Percentiles rank a stretch among this genome's conserved stretches.
Conservation (phyloP, 805 yeast genomes). For the Candida orba region DNA sequence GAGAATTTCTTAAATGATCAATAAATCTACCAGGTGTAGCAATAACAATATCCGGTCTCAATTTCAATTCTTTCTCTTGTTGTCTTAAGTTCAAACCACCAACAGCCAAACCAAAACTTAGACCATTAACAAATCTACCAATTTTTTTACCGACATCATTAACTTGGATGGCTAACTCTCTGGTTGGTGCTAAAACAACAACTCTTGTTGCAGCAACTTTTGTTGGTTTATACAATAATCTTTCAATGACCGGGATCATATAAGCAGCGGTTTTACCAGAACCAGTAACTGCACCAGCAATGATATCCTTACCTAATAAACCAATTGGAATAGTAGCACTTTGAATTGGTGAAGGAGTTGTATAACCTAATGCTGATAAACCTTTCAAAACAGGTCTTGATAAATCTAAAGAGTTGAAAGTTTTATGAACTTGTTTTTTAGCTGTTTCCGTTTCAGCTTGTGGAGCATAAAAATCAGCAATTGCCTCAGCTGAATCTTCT, state of each 20-base stretch:
- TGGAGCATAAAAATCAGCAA: conserved; percentile 68
- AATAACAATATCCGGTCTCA: conserved; percentile 91
- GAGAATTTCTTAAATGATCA: conserved; percentile 93
- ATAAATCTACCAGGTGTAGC: conserved; percentile 99
- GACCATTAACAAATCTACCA: conserved; percentile 64
- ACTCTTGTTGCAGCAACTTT: conserved; percentile 86
- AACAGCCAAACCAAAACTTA: conserved; percentile 91
- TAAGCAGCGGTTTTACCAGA: conserved; percentile 99
- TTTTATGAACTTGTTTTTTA: conserved; percentile 44
- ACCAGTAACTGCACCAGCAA: conserved; percentile 99
- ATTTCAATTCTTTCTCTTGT: conserved; percentile 89
- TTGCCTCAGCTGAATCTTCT: conserved; percentile 67
- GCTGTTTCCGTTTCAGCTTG: conserved; percentile 46
- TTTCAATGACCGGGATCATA: conserved; percentile 90
- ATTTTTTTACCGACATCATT: conserved; percentile 86
- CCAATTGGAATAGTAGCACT: conserved; percentile 91
- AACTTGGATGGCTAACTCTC: conserved; percentile 96
- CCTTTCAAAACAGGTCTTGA: conserved; percentile 91
- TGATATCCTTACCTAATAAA: conserved; percentile 87
- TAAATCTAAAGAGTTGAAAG: conserved; percentile 70
- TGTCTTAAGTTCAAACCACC: conserved; percentile 95
- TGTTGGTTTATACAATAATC: conserved; percentile 82
- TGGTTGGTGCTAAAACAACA: conserved; percentile 86
- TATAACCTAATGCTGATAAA: conserved; percentile 69
- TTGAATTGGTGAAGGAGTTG: conserved; percentile 92